Base-by-base conservation (phyloP, 176 grass and related monocot genomes). In the Juncus effusus region DNA sequence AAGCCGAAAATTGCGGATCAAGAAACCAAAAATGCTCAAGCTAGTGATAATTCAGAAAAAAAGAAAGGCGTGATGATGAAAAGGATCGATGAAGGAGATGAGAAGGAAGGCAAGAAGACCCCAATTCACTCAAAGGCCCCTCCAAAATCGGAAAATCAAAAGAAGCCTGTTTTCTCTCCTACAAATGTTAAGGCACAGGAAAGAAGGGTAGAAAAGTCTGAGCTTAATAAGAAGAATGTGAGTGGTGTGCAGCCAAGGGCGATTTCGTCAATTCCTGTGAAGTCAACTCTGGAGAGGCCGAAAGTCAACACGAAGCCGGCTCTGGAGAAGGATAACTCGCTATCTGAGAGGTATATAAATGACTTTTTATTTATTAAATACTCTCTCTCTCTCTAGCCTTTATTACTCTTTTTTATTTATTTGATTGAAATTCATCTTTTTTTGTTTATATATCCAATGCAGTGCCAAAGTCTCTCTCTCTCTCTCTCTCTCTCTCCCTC, bases 141-240 rank as follows among this genome's bases (percentile, higher is more conserved):
- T 72, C 40, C 58, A 42, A 72, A 72, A 60, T 60, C 58, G 52
- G 69, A 72, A 72, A 58, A 45, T 56, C 37, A 56, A 47, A 72
- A 72, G 54, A 59, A 44, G 38, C 52, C 38, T 72, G 15, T 38
- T 72, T 10, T 72, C n/a, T 72, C 69, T 56, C 66, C 66, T 70
- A 49, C 28, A 41, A 36, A 41, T 40, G 51, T 56, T 56, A 70
- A 70, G 51, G 36, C 56, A 11, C 38, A 13, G 44, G 54, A 60
- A 53, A 72, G 58, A 40, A 72, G 14, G 54, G 69, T 38, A 19
- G 69, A 72, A 40, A 70, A 70, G n/a, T 36, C 16, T 70, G 66
- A 56, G 66, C 8, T 35, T 15, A 72, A 45, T 45, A 72, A 72
- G 36, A 56, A 44, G 54, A 72, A 72, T 7, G 6, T 6, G 9